Evolutionary conservation across 208 protist genomes (phyloP).

Genomic region (Dictyostelium gargantuum): DNA sequence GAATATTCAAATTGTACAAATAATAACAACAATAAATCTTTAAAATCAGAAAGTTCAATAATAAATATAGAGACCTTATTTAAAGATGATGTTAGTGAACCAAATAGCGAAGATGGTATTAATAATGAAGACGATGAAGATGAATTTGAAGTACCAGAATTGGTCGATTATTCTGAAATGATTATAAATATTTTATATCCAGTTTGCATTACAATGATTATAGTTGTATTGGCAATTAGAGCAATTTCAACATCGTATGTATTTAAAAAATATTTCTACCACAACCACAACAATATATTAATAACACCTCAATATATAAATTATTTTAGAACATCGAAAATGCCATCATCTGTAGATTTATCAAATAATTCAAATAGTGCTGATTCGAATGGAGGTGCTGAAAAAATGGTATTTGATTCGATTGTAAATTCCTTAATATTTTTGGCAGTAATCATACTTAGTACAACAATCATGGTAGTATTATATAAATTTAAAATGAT

Average conservation of each 20-base stretch:
- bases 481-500: conserved; percentile 84
- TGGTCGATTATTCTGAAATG: conserved; percentile 20
- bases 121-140: neutral
- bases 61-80: neutral
- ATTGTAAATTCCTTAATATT: conserved; percentile 84
- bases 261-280: too few species aligned
- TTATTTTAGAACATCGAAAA: neutral
- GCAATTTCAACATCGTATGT: neutral
- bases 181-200: conserved; percentile 2
- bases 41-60: neutral
- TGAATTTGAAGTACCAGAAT: neutral
- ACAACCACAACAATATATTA: too few species aligned
- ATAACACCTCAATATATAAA: too few species aligned
- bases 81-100: neutral
- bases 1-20: neutral
- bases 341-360: neutral
- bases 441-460: conserved; percentile 76
- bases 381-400: neutral
- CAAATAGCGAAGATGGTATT: neutral
- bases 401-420: conserved; percentile 15
- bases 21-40: too few species aligned
- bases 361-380: neutral
- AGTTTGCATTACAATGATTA: conserved; percentile 21
- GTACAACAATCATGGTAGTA: conserved; percentile 81
- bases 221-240: neutral